Evolutionary conservation across 2,329 filamentous ascomycete genomes (phyloP).

Genomic region (Fusarium drepaniforme): DNA sequence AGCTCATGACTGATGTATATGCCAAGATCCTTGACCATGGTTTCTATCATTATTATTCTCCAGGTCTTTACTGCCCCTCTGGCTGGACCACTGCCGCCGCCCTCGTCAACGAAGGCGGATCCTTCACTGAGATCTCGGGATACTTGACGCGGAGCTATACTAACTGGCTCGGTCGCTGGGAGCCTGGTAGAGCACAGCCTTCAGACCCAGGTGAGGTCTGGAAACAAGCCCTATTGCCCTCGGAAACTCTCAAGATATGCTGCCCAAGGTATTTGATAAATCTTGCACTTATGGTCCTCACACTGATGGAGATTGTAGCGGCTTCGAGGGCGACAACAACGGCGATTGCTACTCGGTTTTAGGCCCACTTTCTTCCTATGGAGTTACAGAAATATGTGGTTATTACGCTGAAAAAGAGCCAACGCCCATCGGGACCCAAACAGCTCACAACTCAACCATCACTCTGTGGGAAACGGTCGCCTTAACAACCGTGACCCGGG

Average conservation of each 20-base stretch:
- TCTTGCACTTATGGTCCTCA: not conserved
- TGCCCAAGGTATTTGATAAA: constrained; percentile 34
- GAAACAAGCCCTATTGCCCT: constrained; percentile 6
- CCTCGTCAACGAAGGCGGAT: constrained; percentile 11
- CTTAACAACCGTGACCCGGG: not conserved
- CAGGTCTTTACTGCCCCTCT: constrained; percentile 37
- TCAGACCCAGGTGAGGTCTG: constrained; percentile 9
- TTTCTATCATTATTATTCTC: constrained; percentile 39
- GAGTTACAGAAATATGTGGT: constrained; percentile 8
- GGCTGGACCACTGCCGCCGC: constrained; percentile 40
- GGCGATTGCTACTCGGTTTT: constrained; percentile 28
- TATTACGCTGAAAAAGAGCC: not conserved
- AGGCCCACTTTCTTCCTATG: constrained; percentile 6
- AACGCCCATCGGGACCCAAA: not conserved
- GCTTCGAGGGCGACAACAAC: constrained; percentile 16
- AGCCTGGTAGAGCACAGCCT: constrained; percentile 1
- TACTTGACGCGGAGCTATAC: constrained; percentile 11
- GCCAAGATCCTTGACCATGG: constrained; percentile 7
- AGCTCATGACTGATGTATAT: not conserved
- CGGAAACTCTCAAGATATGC: constrained; percentile 38
- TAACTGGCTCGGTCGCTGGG: not conserved
- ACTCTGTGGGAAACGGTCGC: not conserved
- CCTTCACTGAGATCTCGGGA: not conserved
- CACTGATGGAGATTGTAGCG: constrained; percentile 11
- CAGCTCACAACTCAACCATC: not conserved